Conservation (phyloP, 768 basidiomycete species). For the Candolleomyces efflorescens region DNA sequence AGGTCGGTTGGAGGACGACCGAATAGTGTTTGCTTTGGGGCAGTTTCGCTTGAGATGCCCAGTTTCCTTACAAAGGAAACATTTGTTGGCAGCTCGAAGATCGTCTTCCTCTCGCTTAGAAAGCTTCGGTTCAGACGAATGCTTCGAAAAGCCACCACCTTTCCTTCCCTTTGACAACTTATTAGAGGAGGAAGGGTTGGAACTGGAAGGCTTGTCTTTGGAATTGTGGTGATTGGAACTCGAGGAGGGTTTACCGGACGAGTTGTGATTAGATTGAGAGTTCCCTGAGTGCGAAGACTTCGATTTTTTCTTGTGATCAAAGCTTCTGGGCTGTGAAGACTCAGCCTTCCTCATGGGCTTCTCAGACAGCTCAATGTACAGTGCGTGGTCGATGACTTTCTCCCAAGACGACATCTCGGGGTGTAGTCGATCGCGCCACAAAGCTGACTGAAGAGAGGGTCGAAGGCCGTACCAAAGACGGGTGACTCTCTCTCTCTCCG, state of each 20-base stretch:
- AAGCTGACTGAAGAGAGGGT: background rate
- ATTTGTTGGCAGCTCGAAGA: background rate
- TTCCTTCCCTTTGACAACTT: background rate
- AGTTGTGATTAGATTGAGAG: too few relatives aligned
- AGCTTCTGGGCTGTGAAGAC: background rate
- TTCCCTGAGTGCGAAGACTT: too few relatives aligned
- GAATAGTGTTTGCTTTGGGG: background rate
- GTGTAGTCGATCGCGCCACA: background rate
- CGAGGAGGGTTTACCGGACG: too few relatives aligned
- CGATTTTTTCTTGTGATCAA: too few relatives aligned
- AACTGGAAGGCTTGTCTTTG: too few relatives aligned
- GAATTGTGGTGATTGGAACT: too few relatives aligned
- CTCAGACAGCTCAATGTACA: background rate
- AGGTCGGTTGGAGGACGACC: background rate
- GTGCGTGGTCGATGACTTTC: background rate
- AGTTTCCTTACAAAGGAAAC: background rate
- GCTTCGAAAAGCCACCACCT: background rate
- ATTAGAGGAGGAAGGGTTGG: too few relatives aligned
- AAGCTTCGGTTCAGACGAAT: background rate
- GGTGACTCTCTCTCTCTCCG: background rate
- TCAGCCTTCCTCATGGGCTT: background rate
- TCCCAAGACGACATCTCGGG: background rate
- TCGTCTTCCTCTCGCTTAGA: background rate
- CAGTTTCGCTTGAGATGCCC: background rate
- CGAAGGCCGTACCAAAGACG: background rate